A percentile compares a stretch with the other conserved stretches of the same genome.
Evolutionary conservation across 306 rosid genomes (phyloP).

Genomic region (Cucumis hystrix): DNA sequence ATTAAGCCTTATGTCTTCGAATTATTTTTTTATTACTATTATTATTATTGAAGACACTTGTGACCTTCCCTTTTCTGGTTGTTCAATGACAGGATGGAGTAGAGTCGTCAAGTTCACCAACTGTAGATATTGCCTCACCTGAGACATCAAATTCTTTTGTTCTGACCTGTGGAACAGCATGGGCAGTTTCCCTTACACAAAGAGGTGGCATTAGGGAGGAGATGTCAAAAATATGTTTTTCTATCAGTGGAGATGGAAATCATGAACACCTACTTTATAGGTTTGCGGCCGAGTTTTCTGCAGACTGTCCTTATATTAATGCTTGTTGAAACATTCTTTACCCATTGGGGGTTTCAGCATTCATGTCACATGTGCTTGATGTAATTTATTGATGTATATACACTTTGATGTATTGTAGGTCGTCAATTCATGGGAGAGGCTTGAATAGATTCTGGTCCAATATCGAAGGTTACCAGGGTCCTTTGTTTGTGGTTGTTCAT

Average conservation of each 20-base stretch:
- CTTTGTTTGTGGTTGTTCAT: constrained; percentile 55
- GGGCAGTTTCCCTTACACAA: constrained; percentile 75
- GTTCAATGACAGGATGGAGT: constrained; percentile 35
- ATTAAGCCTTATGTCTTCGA: not conserved
- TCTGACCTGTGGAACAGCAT: constrained; percentile 60
- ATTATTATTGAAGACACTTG: not conserved
- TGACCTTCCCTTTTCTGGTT: not conserved
- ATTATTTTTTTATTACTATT: not conserved
- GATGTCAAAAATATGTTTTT: constrained; percentile 39
- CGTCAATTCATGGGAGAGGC: constrained; percentile 81
- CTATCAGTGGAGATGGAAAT: constrained; percentile 23
- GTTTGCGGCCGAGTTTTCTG: constrained; percentile 24
- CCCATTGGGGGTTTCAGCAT: not conserved
- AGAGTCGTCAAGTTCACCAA: constrained; percentile 30
- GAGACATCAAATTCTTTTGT: constrained; percentile 18
- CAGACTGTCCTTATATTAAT: not conserved
- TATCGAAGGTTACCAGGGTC: constrained; percentile 73
- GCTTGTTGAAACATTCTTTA: not conserved
- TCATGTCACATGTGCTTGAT: not conserved
- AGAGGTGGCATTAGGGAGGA: constrained; percentile 55
- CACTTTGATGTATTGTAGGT: constrained; percentile 34
- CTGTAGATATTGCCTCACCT: constrained; percentile 29
- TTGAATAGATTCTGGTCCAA: constrained; percentile 81
- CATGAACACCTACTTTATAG: constrained; percentile 54
- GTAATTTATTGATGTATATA: not conserved